Evolutionary conservation across 306 rosid genomes (phyloP).

Genomic region (Mimosa bimucronata): DNA sequence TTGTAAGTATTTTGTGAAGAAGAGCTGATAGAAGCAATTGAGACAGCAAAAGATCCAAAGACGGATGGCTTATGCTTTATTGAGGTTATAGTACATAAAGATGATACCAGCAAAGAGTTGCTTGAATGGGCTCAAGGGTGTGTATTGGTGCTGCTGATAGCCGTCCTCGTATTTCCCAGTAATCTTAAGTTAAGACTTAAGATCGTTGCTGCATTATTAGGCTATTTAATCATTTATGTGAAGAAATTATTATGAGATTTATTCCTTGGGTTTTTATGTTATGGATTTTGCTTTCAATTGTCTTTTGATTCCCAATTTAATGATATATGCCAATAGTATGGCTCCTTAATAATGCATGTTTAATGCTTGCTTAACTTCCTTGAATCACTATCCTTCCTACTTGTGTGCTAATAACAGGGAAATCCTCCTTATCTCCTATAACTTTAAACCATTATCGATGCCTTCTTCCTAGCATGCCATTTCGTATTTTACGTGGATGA

Average conservation of each 20-base stretch:
- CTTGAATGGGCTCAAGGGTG: constrained; percentile 86
- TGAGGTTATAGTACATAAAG: constrained; percentile 85
- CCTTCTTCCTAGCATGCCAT: too few relatives aligned
- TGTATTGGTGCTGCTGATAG: constrained; percentile 81
- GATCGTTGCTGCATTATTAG: background rate
- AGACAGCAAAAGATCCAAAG: constrained; percentile 63
- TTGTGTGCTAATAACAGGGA: too few relatives aligned
- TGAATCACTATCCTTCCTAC: too few relatives aligned
- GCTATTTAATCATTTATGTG: background rate
- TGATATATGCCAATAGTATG: background rate
- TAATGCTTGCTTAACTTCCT: too few relatives aligned
- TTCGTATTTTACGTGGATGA: too few relatives aligned
- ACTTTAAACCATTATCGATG: too few relatives aligned
- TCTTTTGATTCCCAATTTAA: background rate
- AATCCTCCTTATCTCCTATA: too few relatives aligned
- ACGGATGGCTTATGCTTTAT: constrained; percentile 80
- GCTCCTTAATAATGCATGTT: too few relatives aligned
- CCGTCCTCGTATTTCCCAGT: constrained; percentile 84
- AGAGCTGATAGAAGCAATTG: constrained; percentile 71
- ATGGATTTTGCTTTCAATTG: background rate
- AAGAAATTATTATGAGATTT: constrained; percentile 2
- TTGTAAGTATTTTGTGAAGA: constrained; percentile 73
- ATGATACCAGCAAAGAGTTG: constrained; percentile 91
- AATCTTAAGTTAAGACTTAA: background rate
- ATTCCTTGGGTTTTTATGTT: constrained; percentile 19